Evolutionary conservation across 805 yeast genomes (phyloP), one percentile per base, ranked within the genome.

Genomic region (Candida michaelii): DNA sequence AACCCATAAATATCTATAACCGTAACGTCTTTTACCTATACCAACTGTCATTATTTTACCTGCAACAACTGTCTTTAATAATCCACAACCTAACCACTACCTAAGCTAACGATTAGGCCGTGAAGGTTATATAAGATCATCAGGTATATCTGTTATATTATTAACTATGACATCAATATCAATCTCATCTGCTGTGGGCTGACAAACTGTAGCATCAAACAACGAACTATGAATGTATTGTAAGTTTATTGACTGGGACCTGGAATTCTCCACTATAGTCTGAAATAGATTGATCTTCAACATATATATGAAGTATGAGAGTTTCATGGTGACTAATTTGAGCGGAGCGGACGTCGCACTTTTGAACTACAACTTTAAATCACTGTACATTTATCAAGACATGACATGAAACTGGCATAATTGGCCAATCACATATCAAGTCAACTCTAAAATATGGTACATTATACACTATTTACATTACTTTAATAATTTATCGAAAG

Each of bases 401-500:
- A n/a, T n/a, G n/a, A n/a, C n/a, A n/a, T n/a, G n/a, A n/a, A n/a
- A n/a, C n/a, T n/a, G n/a, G n/a, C n/a, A n/a, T n/a, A n/a, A n/a
- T n/a, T n/a, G n/a, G n/a, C n/a, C n/a, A n/a, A n/a, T n/a, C n/a
- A n/a, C n/a, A n/a, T n/a, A n/a, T n/a, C n/a, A n/a, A n/a, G n/a
- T n/a, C n/a, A n/a, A n/a, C n/a, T n/a, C n/a, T n/a, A n/a, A n/a
- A n/a, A n/a, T 29, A 30, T 21, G 16, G 23, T 35, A 4, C 13
- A 40, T 30, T 39, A 36, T 44, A 30, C 31, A 40, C 25, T 18
- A 27, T 27, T 27, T 27, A 27, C 27, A 35, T 19, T 17, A 25
- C 18, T 66, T 69, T 51, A 88, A 65, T 44, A 84, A 53, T 53
- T 80, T 80, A 66, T 93, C 99, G 57, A 90, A 89, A 47, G 95